Percentiles rank a stretch among this genome's conserved stretches.
These are phyloP conservation scores for Leucocoprinus leucothites DNA, from an alignment of 768 basidiomycete genomes.

Conservation along the genomic window DNA sequence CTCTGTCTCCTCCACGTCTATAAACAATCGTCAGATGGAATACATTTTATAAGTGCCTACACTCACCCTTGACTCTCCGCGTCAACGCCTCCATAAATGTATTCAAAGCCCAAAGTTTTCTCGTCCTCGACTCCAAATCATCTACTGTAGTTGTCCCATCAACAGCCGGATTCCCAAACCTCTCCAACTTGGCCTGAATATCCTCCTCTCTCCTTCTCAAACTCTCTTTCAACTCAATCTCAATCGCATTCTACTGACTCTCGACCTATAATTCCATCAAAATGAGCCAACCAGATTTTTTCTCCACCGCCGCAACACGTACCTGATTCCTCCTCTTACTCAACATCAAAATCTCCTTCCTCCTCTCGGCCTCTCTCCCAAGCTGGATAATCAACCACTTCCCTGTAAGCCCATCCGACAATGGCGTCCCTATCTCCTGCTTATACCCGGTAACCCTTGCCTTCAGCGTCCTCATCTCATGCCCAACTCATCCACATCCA, in stretches of 20 bases:
- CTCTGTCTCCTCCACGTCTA: conserved; percentile 75
- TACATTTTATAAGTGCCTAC: neutral
- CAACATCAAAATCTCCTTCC: conserved; percentile 66
- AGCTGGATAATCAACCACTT: conserved; percentile 60
- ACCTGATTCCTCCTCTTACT: conserved; percentile 72
- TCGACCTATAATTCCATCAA: conserved; percentile 50
- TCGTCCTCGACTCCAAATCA: conserved; percentile 62
- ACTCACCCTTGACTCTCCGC: conserved; percentile 58
- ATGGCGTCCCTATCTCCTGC: conserved; percentile 69
- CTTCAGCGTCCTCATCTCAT: conserved; percentile 57
- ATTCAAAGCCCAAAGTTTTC: conserved; percentile 69
- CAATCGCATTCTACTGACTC: conserved; percentile 72
- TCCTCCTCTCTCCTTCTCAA: conserved; percentile 80
- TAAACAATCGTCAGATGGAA: neutral
- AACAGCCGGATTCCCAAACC: conserved; percentile 63
- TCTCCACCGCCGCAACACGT: conserved; percentile 18
- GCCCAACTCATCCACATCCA: conserved; percentile 66
- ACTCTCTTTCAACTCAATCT: conserved; percentile 92
- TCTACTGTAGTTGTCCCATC: conserved; percentile 52
- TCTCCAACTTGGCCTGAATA: conserved; percentile 70
- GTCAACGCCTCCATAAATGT: conserved; percentile 62
- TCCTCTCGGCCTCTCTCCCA: conserved; percentile 71
- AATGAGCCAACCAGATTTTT: neutral
- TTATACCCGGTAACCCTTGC: conserved; percentile 63
- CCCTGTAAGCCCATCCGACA: conserved; percentile 69